Percentiles rank a stretch among this genome's conserved stretches.
phyloP scores from a whole-genome alignment of 257 asterid genomes.

The Misopates orontium region DNA sequence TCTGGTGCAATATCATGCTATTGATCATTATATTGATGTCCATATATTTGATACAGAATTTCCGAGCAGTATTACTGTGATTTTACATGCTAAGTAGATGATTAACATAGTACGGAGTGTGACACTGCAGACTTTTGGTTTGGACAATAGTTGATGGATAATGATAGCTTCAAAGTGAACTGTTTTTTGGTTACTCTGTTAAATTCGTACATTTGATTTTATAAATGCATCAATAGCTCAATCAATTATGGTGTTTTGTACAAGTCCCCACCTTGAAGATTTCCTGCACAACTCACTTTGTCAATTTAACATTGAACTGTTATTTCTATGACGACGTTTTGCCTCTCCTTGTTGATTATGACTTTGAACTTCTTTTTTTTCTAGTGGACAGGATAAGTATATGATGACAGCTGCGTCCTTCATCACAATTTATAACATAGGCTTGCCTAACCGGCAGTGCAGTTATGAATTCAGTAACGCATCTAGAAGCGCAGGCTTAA shows the following conservation, averaged over 20 bases:
- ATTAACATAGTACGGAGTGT: too few relatives aligned
- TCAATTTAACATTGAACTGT: neutral
- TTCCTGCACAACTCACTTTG: slow-evolving; percentile 3
- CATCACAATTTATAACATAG: slow-evolving; percentile 54
- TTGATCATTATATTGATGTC: neutral
- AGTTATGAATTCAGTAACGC: slow-evolving; percentile 33
- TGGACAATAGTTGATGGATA: too few relatives aligned
- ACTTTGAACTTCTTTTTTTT: slow-evolving; percentile 21
- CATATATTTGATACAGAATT: neutral
- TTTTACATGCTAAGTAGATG: neutral
- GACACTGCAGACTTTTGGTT: too few relatives aligned
- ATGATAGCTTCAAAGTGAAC: too few relatives aligned
- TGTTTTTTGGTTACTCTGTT: slow-evolving; percentile 2
- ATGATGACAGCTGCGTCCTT: slow-evolving; percentile 70
- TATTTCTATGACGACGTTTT: neutral
- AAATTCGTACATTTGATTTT: neutral
- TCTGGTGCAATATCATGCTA: slow-evolving; percentile 12
- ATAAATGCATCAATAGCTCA: neutral
- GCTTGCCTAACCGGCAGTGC: slow-evolving; percentile 32
- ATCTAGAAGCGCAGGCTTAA: slow-evolving; percentile 32
- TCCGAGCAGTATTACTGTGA: neutral
- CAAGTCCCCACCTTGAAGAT: neutral
- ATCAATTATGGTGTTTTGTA: neutral
- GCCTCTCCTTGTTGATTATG: neutral
- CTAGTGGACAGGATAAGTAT: slow-evolving; percentile 60